These are phyloP conservation scores for Puccinia triticina DNA, from an alignment of 1,284 basidiomycete genomes.

Conservation along the genomic window DNA sequence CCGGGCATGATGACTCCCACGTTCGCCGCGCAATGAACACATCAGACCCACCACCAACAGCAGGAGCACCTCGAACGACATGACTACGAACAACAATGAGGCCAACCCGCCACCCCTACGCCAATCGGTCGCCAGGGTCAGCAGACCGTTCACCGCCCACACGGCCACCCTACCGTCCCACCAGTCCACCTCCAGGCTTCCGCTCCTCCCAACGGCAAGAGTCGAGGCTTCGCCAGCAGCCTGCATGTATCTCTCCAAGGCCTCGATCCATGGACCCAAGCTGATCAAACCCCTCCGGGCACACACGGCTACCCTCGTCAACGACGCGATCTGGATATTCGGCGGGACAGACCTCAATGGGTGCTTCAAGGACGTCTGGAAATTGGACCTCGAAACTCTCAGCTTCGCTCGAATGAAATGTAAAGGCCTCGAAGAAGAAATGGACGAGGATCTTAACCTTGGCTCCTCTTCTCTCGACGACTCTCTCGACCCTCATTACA, in stretches of 20 bases:
- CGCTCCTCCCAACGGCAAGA: constrained; percentile 1
- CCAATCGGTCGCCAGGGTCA: not conserved
- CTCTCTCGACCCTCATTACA: constrained; percentile 42
- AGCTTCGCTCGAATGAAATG: constrained; percentile 40
- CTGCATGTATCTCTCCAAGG: constrained; percentile 54
- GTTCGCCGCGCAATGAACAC: too few relatives aligned
- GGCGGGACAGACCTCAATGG: constrained; percentile 54
- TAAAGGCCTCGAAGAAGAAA: constrained; percentile 43
- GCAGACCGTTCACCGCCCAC: not conserved
- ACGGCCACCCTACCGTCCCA: not conserved
- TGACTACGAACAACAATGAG: not conserved
- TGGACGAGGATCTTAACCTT: not conserved
- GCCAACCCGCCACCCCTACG: not conserved
- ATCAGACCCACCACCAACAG: not conserved
- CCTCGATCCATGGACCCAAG: constrained; percentile 53
- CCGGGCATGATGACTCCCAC: too few relatives aligned
- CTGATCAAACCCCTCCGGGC: constrained; percentile 54
- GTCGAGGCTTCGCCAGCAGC: constrained; percentile 40
- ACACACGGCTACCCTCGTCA: constrained; percentile 53
- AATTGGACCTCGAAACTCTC: constrained; percentile 53
- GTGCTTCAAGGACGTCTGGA: constrained; percentile 56
- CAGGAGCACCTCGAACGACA: not conserved
- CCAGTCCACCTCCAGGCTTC: constrained; percentile 12
- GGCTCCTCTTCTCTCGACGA: constrained; percentile 47
- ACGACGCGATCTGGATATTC: constrained; percentile 53